Evolutionary conservation across 2,329 filamentous ascomycete species (phyloP).

Genomic region (Trematosphaeria pertusa): DNA sequence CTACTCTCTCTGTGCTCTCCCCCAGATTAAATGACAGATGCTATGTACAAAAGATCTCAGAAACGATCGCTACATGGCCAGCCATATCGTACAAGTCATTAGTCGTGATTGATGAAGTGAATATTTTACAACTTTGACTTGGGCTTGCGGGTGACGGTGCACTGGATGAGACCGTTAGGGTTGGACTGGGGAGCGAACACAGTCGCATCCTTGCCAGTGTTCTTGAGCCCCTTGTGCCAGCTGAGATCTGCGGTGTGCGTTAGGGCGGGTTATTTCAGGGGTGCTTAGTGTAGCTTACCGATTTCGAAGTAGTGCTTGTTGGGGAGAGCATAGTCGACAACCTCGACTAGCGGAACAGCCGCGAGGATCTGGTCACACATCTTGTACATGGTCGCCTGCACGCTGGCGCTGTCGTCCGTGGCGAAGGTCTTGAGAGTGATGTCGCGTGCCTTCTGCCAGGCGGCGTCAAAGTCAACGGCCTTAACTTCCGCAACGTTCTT

Average conservation of each 20-base stretch:
- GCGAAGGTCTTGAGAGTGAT: constrained; percentile 95
- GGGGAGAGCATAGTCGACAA: constrained; percentile 82
- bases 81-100: constrained; percentile 17
- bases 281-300: constrained; percentile 61
- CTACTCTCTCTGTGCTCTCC: constrained; percentile 1
- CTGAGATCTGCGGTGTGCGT: constrained; percentile 71
- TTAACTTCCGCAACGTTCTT: constrained; percentile 70
- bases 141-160: constrained; percentile 74
- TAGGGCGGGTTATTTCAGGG: constrained; percentile 6
- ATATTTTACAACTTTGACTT: constrained; percentile 52
- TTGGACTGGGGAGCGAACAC: constrained; percentile 93
- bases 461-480: constrained; percentile 74
- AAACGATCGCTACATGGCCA: constrained; percentile 6
- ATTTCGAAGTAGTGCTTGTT: constrained; percentile 99
- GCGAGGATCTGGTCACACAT: constrained; percentile 90
- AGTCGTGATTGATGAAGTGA: constrained; percentile 10
- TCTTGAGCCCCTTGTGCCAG: constrained; percentile 96
- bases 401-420: constrained; percentile 86
- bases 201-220: constrained; percentile 93
- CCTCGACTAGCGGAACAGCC: constrained; percentile 72
- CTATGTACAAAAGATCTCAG: constrained; percentile 12
- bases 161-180: constrained; percentile 95
- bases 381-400: constrained; percentile 99
- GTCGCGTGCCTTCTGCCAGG: constrained; percentile 76
- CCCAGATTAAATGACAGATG: neutral